Base-by-base conservation (phyloP, 1,139 yeast genomes). In the Spencermartinsiella ligniputridi region DNA sequence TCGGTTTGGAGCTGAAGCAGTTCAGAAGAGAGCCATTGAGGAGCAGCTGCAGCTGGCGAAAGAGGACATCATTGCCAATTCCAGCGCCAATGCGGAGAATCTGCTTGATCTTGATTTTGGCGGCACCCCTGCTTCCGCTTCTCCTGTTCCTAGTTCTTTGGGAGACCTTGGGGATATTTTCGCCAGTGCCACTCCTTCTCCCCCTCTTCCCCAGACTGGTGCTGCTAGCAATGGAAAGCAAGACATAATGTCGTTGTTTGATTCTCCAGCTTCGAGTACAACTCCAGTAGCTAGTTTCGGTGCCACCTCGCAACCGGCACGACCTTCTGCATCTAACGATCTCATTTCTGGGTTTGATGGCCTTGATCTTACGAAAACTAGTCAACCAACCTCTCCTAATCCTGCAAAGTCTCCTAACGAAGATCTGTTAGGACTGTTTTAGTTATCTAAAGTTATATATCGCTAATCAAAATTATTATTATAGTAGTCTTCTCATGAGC, bases 31-130 rank as follows among this genome's bases (percentile, higher is more conserved):
- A 62, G 83, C 78, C 36, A 72, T 89, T 45, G 90, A 85, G 52
- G 97, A 89, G 57, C 78, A 87, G 63, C 80, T 80, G 52, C 79
- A 78, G 52, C 68, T 83, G 56, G 96, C 96, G 12, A 83, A 80
- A 54, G 81, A 79, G 50, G 96, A 87, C 58, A 80, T 84, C 46
- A 79, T 83, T 44, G 70, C 68, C 22, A 47, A 52, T 3, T 49
- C 50, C 17, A 48, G 55, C 12, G 45, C 46, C 12, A 81, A 83
- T 56, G 83, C 84, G 39, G 97, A 90, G 58, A 88, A 87, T 57
- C 72, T 92, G 55, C 76, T 92, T 41, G 96, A 92, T 61, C 81
- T 92, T 54, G 96, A 86, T 57, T 84, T 79, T 51, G 49, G 55
- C 4, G 46, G 49, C 16, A 47, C 57, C 8, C 42, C 56, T 11